Evolutionary conservation across 352 stramenopile genomes (phyloP).

Genomic region (Phytopythium aichiense): DNA sequence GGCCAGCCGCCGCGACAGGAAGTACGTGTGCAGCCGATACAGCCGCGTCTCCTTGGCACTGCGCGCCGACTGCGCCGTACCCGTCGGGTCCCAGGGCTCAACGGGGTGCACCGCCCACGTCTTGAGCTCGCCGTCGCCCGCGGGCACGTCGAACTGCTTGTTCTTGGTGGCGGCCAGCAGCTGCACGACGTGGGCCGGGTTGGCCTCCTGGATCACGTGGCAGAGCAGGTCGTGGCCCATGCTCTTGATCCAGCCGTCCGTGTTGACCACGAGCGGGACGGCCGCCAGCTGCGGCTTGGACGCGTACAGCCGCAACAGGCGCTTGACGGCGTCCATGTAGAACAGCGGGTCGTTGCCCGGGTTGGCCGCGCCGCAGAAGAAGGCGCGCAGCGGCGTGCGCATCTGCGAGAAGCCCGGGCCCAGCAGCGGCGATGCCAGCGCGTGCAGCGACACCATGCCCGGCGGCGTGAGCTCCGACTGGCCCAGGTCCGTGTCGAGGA

Average conservation of each 20-base stretch:
- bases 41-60: constrained; percentile 81
- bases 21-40: constrained; percentile 82
- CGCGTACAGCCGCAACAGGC: constrained; percentile 58
- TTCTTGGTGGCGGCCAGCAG: constrained; percentile 88
- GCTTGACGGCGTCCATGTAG: constrained; percentile 74
- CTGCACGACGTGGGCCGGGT: constrained; percentile 92
- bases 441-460: constrained; percentile 90
- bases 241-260: constrained; percentile 97
- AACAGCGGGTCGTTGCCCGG: constrained; percentile 68
- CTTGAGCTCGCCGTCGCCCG: constrained; percentile 9
- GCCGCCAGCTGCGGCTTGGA: constrained; percentile 29
- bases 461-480: constrained; percentile 94
- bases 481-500: constrained; percentile 94
- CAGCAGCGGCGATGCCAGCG: constrained; percentile 86
- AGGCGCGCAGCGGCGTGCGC: constrained; percentile 62
- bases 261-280: constrained; percentile 94
- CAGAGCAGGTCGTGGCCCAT: constrained; percentile 95
- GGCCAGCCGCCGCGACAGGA: constrained; percentile 38
- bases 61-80: constrained; percentile 52
- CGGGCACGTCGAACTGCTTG: constrained; percentile 81
- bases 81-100: constrained; percentile 61
- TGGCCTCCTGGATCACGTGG: constrained; percentile 79
- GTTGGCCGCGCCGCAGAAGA: constrained; percentile 76
- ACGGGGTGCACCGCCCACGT: constrained; percentile 58
- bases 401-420: constrained; percentile 91